These are phyloP conservation scores for Syzygium syzygioides DNA, from an alignment of 441 rosid species.

Conservation along the genomic window DNA sequence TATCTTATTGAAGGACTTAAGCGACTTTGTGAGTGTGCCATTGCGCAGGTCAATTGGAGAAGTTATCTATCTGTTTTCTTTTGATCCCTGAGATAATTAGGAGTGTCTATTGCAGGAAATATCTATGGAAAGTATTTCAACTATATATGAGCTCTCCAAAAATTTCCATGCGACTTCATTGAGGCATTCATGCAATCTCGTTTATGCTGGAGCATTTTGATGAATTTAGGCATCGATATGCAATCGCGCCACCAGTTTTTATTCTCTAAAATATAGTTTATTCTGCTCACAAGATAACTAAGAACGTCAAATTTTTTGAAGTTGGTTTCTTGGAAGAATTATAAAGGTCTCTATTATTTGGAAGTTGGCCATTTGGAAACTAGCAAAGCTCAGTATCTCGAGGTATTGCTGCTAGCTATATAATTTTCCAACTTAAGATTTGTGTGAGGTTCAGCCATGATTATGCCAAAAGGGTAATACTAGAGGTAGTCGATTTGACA, in stretches of 20 bases:
- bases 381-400: background rate
- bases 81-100: background rate
- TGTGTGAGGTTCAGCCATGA: no score
- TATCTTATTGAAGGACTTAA: constrained; percentile 93
- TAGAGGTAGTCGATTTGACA: no score
- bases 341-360: background rate
- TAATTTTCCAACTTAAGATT: no score
- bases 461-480: no score
- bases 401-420: no score
- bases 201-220: constrained; percentile 85
- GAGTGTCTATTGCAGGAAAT: constrained; percentile 43
- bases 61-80: no score
- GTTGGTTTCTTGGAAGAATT: no score
- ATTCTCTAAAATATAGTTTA: background rate
- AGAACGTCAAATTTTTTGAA: background rate
- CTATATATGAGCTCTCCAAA: constrained; percentile 95
- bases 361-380: background rate
- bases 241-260: background rate
- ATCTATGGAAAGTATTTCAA: constrained; percentile 73
- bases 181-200: constrained; percentile 79
- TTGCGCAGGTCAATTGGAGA: constrained; percentile 57
- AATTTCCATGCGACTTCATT: constrained; percentile 80
- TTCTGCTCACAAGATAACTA: background rate
- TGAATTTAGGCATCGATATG: constrained; percentile 65
- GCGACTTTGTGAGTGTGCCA: constrained; percentile 88